These are phyloP conservation scores for Candolleomyces eurysporus DNA, from an alignment of 768 basidiomycete species.

Conservation along the genomic window DNA sequence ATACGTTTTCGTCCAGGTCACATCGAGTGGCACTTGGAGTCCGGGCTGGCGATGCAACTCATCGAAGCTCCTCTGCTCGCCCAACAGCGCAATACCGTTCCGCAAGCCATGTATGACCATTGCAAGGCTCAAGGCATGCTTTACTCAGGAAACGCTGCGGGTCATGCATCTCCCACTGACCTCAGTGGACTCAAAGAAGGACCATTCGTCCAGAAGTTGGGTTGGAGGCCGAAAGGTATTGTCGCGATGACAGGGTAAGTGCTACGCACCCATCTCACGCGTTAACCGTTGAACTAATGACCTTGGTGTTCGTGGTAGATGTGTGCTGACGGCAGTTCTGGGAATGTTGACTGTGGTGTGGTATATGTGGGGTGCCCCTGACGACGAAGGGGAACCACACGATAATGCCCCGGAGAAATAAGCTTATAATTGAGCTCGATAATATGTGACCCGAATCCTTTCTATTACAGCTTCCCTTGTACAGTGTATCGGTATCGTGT, in stretches of 20 bases:
- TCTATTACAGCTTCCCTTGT: too few relatives aligned
- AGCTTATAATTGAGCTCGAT: too few relatives aligned
- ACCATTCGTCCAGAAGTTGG: constrained; percentile 70
- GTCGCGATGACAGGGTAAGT: constrained; percentile 71
- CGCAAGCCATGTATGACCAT: constrained; percentile 64
- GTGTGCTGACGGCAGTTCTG: constrained; percentile 77
- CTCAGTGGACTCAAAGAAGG: constrained; percentile 62
- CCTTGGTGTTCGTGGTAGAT: constrained; percentile 38
- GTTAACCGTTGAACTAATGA: constrained; percentile 13
- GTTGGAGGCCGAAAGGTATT: constrained; percentile 74
- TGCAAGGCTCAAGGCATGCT: constrained; percentile 63
- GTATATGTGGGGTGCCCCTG: constrained; percentile 70
- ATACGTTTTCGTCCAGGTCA: constrained; percentile 47
- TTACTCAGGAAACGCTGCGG: constrained; percentile 84
- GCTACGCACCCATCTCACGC: neutral
- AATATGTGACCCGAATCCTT: too few relatives aligned
- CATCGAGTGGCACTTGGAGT: constrained; percentile 84
- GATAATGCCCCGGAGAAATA: too few relatives aligned
- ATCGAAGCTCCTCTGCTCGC: constrained; percentile 76
- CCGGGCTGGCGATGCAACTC: constrained; percentile 82
- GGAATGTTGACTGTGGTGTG: constrained; percentile 84
- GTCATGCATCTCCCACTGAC: constrained; percentile 66
- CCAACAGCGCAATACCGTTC: constrained; percentile 55
- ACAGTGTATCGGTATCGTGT: too few relatives aligned
- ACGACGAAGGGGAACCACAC: too few relatives aligned